Conservation (phyloP, 1,284 basidiomycete species). For the Baeospora myosura region DNA sequence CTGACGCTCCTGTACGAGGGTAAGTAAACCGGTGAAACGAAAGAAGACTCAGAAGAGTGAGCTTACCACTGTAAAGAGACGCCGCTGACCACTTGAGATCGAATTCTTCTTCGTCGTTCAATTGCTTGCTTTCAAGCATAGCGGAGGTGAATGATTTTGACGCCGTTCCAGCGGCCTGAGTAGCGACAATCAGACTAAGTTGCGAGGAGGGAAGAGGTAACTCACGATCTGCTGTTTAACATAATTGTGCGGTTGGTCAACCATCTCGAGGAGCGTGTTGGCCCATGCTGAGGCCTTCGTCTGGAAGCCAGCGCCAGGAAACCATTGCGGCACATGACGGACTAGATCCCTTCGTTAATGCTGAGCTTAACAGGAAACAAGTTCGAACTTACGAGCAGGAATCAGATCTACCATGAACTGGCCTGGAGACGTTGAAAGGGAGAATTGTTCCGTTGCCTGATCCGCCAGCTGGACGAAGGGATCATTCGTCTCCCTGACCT, state of each 20-base stretch:
- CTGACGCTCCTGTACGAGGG: slow-evolving; percentile 32
- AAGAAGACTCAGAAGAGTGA: neutral
- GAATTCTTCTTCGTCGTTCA: slow-evolving; percentile 42
- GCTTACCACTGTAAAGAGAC: slow-evolving; percentile 49
- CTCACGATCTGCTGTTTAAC: slow-evolving; percentile 57
- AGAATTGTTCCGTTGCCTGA: slow-evolving; percentile 50
- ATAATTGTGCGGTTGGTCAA: slow-evolving; percentile 46
- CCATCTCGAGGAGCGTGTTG: slow-evolving; percentile 42
- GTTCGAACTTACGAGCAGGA: slow-evolving; percentile 37
- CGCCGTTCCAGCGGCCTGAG: slow-evolving; percentile 45
- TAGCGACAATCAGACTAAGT: neutral
- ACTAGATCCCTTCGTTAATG: slow-evolving; percentile 36
- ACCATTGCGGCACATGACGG: slow-evolving; percentile 52
- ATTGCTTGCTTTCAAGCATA: slow-evolving; percentile 37
- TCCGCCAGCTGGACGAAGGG: slow-evolving; percentile 54
- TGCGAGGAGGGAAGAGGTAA: slow-evolving; percentile 3
- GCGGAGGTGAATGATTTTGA: slow-evolving; percentile 43
- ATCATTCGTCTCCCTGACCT: slow-evolving; percentile 47
- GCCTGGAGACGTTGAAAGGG: slow-evolving; percentile 47
- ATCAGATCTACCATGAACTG: slow-evolving; percentile 54
- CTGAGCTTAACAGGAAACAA: neutral
- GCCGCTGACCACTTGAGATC: slow-evolving; percentile 52
- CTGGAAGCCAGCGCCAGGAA: slow-evolving; percentile 58
- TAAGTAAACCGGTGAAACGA: slow-evolving; percentile 4
- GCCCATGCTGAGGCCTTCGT: slow-evolving; percentile 43